A percentile compares a stretch with the other conserved stretches of the same genome.
Conservation (phyloP, 257 asterid genomes). For the Solanum pimpinellifolium region DNA sequence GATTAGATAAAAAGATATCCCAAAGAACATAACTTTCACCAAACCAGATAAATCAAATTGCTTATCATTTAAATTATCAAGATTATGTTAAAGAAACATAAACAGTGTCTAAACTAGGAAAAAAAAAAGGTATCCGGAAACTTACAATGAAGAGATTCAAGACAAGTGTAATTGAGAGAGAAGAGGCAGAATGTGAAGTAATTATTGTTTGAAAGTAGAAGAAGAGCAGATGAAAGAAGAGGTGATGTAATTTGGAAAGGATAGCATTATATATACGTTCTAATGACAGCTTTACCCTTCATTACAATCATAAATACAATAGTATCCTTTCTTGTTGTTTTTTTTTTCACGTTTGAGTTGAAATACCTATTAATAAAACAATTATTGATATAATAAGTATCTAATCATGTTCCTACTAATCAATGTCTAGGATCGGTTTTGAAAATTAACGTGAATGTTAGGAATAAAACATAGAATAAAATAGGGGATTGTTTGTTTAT, state of each 20-base stretch:
- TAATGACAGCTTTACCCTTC: constrained; percentile 4
- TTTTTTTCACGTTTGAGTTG: neutral
- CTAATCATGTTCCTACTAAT: too few relatives aligned
- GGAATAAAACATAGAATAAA: too few relatives aligned
- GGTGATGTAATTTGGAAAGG: neutral
- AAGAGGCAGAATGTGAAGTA: neutral
- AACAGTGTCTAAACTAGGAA: neutral
- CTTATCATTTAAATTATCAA: neutral
- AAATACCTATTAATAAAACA: too few relatives aligned
- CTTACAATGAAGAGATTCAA: neutral
- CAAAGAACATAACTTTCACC: neutral
- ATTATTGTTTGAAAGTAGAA: neutral
- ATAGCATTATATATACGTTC: neutral
- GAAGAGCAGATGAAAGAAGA: neutral
- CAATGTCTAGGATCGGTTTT: neutral
- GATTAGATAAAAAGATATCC: neutral
- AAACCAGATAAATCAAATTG: neutral
- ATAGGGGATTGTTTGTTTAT: neutral
- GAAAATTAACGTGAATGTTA: too few relatives aligned
- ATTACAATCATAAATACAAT: neutral
- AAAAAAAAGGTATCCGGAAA: neutral
- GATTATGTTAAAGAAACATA: neutral
- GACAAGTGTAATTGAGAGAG: neutral
- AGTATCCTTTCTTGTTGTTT: neutral
- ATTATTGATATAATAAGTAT: too few relatives aligned